phyloP scores from a whole-genome alignment of 805 yeast genomes.

The Diddensiella caesifluorescens region DNA sequence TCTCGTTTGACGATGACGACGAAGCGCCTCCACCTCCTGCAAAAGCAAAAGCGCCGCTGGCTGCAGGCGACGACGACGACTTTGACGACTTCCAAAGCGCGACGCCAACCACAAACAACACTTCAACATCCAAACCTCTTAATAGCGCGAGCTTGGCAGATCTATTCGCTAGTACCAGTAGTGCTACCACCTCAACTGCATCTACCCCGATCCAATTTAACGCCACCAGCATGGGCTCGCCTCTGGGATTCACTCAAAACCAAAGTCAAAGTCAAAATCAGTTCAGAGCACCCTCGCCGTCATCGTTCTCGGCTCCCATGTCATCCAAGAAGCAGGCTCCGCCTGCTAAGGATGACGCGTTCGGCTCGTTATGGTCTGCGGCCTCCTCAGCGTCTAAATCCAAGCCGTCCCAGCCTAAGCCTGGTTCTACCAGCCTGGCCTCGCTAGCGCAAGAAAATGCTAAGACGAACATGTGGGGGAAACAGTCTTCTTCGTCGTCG shows the following conservation, averaged over 20 bases:
- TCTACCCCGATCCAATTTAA: conserved; percentile 16
- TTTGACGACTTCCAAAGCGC: conserved; percentile 62
- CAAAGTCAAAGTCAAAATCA: too few species aligned
- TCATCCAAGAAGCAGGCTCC: conserved; percentile 14
- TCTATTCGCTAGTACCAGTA: conserved; percentile 19
- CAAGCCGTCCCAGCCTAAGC: conserved; percentile 14
- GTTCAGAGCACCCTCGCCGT: too few species aligned
- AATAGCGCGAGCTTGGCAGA: conserved; percentile 20
- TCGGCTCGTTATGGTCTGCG: conserved; percentile 37
- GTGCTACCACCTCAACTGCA: conserved; percentile 9
- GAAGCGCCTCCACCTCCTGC: conserved; percentile 25
- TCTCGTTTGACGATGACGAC: conserved; percentile 24
- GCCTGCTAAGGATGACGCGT: conserved; percentile 32
- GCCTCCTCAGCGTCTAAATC: conserved; percentile 28
- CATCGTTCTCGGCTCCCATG: too few species aligned
- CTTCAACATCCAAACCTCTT: conserved; percentile 15
- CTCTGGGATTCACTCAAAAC: too few species aligned
- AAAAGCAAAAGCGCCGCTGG: conserved; percentile 20
- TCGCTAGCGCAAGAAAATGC: conserved; percentile 29
- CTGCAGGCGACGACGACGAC: conserved; percentile 50
- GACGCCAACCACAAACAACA: conserved; percentile 37
- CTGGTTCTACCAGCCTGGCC: conserved; percentile 17
- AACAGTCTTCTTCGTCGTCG: too few species aligned
- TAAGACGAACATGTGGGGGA: conserved; percentile 28
- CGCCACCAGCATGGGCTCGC: conserved; percentile 10